Percentiles rank a stretch among this genome's conserved stretches.
These are phyloP conservation scores for Sporothrix dimorphospora DNA, from an alignment of 2,329 filamentous ascomycete genomes.

Conservation along the genomic window DNA sequence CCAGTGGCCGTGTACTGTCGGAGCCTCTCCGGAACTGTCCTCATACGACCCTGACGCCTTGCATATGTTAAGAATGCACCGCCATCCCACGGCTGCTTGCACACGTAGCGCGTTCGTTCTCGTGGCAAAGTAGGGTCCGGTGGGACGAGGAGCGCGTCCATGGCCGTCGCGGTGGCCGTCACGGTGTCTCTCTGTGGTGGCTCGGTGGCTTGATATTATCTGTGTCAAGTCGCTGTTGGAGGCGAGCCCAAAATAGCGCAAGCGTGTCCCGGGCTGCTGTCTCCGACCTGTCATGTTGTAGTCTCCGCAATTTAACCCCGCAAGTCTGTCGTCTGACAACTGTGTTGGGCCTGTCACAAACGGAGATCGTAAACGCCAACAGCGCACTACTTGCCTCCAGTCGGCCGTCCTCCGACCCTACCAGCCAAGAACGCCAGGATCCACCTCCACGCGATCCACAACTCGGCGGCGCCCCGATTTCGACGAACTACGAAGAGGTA, in stretches of 20 bases:
- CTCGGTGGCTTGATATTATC: background rate
- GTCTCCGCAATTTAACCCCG: background rate
- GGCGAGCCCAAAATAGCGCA: background rate
- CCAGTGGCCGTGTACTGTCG: background rate
- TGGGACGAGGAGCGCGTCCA: constrained; percentile 12
- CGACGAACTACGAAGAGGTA: background rate
- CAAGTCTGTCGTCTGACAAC: background rate
- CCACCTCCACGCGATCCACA: background rate
- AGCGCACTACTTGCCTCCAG: background rate
- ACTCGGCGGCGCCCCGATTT: background rate
- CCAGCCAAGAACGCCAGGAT: background rate
- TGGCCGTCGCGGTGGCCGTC: background rate
- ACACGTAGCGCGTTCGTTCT: constrained; percentile 5
- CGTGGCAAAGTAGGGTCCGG: background rate
- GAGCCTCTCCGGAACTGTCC: constrained; percentile 11
- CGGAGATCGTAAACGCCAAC: background rate
- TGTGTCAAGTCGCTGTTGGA: background rate
- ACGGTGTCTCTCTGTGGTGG: background rate
- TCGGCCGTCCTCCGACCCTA: background rate
- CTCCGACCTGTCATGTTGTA: background rate
- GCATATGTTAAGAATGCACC: constrained; percentile 9
- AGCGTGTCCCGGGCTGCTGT: background rate
- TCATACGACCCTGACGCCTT: constrained; percentile 9
- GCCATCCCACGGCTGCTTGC: constrained; percentile 16
- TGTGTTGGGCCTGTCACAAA: background rate